Evolutionary conservation across 352 stramenopile genomes (phyloP), one percentile per base, ranked within the genome.

Genomic region (Pythium dissimile): DNA sequence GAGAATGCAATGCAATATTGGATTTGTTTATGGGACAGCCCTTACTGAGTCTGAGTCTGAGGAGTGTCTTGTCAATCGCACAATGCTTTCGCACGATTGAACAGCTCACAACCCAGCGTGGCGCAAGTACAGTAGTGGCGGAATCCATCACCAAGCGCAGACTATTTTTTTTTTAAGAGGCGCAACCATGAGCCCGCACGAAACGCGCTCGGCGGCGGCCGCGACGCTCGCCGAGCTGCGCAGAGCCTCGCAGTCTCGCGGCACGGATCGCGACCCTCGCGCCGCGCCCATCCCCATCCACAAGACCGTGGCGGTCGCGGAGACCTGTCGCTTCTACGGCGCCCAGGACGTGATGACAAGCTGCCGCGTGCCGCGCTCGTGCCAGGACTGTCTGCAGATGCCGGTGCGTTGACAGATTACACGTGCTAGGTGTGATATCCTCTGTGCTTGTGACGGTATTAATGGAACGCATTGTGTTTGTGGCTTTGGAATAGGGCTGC

Each of bases 371-470:
- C 51, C 51, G 12, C 51, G 51, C 28, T 44, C 38, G 6, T 59
- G 51, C 51, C 51, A 50, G 28, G 51, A 59, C 30, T 59, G 51
- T 38, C 38, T 59, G 20, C 12, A 15, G 15, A 59, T 18, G 39
- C 39, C 51, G 11, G 51, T 54, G 20, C 46, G 44, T 46, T n/a
- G 42, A 15, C 31, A 13, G 31, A 37, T 37, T n/a, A n/a, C n/a
- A n/a, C n/a, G n/a, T n/a, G n/a, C n/a, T n/a, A n/a, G n/a, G n/a
- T n/a, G n/a, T n/a, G n/a, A 35, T 35, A 12, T 7, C 30, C 30
- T 35, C 30, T 35, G 30, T 35, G 30, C 12, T 7, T 21, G n/a
- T 16, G 12, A 18, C 9, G 8, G 35, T 47, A 47, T 30, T 10
- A 6, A 15, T n/a, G 41, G 18, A 15, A 30, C 41, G 18, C 10